Percentiles rank a stretch among this genome's conserved stretches.
phyloP scores from a whole-genome alignment of 768 basidiomycete genomes.

The Leccinum olivaceopallidum region DNA sequence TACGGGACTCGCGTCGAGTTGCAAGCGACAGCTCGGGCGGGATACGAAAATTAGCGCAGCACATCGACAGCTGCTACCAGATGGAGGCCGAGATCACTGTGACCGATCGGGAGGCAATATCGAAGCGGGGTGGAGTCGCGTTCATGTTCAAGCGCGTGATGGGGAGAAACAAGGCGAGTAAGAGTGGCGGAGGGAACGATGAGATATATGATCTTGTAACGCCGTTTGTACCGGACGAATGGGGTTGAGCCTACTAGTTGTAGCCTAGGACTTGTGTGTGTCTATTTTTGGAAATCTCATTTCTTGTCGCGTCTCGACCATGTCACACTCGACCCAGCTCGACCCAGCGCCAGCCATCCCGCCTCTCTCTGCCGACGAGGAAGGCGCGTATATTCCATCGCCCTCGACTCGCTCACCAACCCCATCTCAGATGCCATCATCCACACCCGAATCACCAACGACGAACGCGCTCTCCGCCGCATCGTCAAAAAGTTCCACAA shows the following conservation, averaged over 20 bases:
- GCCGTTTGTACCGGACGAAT: conserved; percentile 77
- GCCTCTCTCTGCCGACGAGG: conserved; percentile 59
- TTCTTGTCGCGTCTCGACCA: neutral
- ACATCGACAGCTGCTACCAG: conserved; percentile 68
- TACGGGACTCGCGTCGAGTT: conserved; percentile 67
- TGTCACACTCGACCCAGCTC: conserved; percentile 5
- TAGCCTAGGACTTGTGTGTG: neutral
- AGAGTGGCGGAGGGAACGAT: conserved; percentile 61
- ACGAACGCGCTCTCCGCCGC: conserved; percentile 75
- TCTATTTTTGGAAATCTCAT: neutral
- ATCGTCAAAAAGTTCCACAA: conserved; percentile 81
- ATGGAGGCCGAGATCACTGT: conserved; percentile 33
- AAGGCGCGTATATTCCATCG: conserved; percentile 42
- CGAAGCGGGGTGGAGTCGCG: conserved; percentile 45
- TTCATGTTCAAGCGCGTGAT: conserved; percentile 65
- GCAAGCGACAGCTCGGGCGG: conserved; percentile 60
- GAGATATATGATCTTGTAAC: conserved; percentile 83
- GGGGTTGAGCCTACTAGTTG: conserved; percentile 43
- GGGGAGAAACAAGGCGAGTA: conserved; percentile 46
- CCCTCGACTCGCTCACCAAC: conserved; percentile 14
- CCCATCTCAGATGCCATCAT: conserved; percentile 67
- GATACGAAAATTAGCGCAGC: conserved; percentile 66
- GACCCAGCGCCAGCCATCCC: conserved; percentile 34
- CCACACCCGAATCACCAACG: conserved; percentile 77
- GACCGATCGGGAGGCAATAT: conserved; percentile 38